Evolutionary conservation across 139 green algal species (phyloP).

Genomic region (Asterochloris sp.): DNA sequence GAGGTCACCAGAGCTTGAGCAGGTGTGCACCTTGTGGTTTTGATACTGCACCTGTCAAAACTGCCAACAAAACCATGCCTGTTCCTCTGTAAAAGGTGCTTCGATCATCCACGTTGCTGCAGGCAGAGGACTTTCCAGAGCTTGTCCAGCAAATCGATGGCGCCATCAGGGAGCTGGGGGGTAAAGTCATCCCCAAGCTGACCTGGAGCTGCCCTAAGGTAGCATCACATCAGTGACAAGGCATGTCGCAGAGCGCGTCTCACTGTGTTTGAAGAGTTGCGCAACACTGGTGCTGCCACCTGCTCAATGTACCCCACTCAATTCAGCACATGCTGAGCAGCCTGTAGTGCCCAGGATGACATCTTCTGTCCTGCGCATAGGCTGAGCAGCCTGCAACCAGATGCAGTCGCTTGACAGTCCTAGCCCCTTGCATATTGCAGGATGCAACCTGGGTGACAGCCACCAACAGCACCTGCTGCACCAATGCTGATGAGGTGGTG

Average conservation of each 20-base stretch:
- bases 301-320: background rate
- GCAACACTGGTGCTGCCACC: background rate
- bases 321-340: background rate
- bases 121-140: conserved; percentile 27
- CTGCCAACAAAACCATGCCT: background rate
- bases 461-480: conserved; percentile 50
- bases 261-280: background rate
- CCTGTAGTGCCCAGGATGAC: background rate
- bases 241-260: background rate
- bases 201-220: conserved; percentile 87
- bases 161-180: conserved; percentile 66
- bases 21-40: background rate
- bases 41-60: background rate
- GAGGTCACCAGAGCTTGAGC: background rate
- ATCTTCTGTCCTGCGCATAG: background rate
- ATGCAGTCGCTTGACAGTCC: background rate
- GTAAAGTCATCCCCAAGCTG: conserved; percentile 82
- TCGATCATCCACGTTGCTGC: background rate
- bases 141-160: conserved; percentile 36
- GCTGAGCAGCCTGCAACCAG: background rate
- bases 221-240: background rate
- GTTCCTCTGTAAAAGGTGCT: conserved; percentile 14
- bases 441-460: conserved; percentile 84
- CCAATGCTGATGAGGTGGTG: conserved; percentile 67
- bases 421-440: conserved; percentile 5